Percentiles rank a stretch among this genome's conserved stretches.
phyloP scores from a whole-genome alignment of 2,329 filamentous ascomycete genomes.

The Xylaria sp. region DNA sequence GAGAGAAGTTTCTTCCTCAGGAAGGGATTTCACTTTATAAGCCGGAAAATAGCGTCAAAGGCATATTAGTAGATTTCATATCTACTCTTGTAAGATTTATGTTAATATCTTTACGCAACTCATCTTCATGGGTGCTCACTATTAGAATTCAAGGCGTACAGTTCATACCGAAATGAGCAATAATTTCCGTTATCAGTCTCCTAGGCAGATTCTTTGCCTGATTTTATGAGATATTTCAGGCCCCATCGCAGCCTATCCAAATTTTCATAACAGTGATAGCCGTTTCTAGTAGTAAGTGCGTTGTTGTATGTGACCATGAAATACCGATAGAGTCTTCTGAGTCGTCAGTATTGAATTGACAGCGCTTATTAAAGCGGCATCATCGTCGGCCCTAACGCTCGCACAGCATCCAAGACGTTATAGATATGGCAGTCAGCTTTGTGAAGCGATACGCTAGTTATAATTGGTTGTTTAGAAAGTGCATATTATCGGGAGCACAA shows the following conservation, averaged over 20 bases:
- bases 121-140: background rate
- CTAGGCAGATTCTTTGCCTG: background rate
- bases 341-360: background rate
- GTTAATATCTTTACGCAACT: background rate
- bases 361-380: conserved; percentile 3
- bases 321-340: no score
- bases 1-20: background rate
- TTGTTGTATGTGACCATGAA: background rate
- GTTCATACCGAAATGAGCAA: background rate
- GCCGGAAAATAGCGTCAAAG: background rate
- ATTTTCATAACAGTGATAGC: no score
- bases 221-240: background rate
- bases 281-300: background rate
- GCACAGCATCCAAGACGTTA: background rate
- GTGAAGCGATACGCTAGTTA: background rate
- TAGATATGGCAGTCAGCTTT: background rate
- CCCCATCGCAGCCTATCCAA: background rate
- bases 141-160: background rate
- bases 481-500: background rate
- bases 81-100: background rate
- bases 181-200: background rate
- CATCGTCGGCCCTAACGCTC: background rate
- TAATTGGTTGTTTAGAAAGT: background rate
- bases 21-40: background rate
- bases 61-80: background rate